A percentile compares a stretch with the other conserved stretches of the same genome.
phyloP scores from a whole-genome alignment of 176 grass and related monocot genomes.

The Microstegium vimineum region DNA sequence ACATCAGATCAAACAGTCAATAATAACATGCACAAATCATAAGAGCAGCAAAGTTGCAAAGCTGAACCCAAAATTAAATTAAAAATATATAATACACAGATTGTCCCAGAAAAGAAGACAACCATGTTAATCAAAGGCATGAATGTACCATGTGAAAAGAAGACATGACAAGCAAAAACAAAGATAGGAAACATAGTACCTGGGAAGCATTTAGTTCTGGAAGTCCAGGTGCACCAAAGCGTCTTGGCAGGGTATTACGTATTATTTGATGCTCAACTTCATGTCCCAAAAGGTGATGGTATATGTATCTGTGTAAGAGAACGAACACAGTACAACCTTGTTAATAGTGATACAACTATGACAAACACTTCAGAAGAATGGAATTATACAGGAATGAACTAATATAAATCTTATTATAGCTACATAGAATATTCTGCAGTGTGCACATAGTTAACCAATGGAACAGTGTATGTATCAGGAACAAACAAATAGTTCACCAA shows the following conservation, averaged over 20 bases:
- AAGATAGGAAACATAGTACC: slow-evolving; percentile 32
- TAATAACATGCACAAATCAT: slow-evolving; percentile 4
- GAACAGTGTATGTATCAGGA: background rate
- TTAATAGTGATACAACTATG: background rate
- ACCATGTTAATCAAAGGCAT: background rate
- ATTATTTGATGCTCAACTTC: slow-evolving; percentile 97
- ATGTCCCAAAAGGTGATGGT: slow-evolving; percentile 97
- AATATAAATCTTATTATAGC: background rate
- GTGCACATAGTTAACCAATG: background rate
- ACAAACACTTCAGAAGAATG: background rate
- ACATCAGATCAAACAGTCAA: slow-evolving; percentile 18
- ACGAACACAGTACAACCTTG: slow-evolving; percentile 3
- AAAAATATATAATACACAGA: background rate
- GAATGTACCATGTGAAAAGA: background rate
- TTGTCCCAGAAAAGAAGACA: background rate
- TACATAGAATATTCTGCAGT: background rate
- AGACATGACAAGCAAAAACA: background rate
- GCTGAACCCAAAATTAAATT: slow-evolving; percentile 3
- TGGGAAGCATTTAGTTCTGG: slow-evolving; percentile 99
- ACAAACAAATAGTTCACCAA: background rate
- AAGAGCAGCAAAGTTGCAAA: background rate
- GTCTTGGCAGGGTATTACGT: slow-evolving; percentile 77
- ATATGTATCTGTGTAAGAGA: slow-evolving; percentile 72
- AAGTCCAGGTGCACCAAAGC: slow-evolving; percentile 96
- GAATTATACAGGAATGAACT: background rate